phyloP scores from a whole-genome alignment of 495 filamentous ascomycete species.

The Trichoderma asperelloides region DNA sequence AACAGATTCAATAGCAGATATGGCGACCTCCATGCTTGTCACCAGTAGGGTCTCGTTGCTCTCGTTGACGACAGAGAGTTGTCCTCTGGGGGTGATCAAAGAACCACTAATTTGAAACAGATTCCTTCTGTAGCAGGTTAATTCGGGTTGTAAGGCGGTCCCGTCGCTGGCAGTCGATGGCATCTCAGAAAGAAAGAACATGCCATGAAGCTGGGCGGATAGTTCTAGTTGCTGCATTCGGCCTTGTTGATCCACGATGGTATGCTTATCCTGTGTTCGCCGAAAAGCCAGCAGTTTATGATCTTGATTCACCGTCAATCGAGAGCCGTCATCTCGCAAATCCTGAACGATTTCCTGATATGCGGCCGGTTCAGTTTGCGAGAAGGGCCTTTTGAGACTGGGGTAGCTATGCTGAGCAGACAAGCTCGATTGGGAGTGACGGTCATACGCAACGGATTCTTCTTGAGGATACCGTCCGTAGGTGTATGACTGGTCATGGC shows the following conservation, averaged over 20 bases:
- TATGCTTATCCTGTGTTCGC: conserved; percentile 45
- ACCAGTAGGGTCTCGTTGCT: conserved; percentile 75
- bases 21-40: conserved; percentile 68
- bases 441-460: conserved; percentile 36
- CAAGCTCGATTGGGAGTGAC: conserved; percentile 36
- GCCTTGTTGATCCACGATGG: conserved; percentile 45
- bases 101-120: conserved; percentile 87
- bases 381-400: conserved; percentile 43
- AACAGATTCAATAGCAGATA: conserved; percentile 82
- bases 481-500: conserved; percentile 31
- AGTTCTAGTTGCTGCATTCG: conserved; percentile 51
- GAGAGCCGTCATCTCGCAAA: conserved; percentile 42
- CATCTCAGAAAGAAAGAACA: conserved; percentile 92
- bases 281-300: conserved; percentile 48
- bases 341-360: conserved; percentile 47
- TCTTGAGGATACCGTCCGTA: conserved; percentile 34
- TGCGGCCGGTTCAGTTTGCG: conserved; percentile 33
- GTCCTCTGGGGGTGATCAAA: conserved; percentile 66
- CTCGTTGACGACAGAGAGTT: conserved; percentile 67
- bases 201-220: conserved; percentile 82
- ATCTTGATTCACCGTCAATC: conserved; percentile 45
- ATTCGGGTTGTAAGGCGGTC: conserved; percentile 58
- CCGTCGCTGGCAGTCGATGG: conserved; percentile 59
- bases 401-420: conserved; percentile 45
- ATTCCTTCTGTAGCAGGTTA: conserved; percentile 91